Evolutionary conservation across 2,329 filamentous ascomycete species (phyloP).

Genomic region (Fusarium poae): DNA sequence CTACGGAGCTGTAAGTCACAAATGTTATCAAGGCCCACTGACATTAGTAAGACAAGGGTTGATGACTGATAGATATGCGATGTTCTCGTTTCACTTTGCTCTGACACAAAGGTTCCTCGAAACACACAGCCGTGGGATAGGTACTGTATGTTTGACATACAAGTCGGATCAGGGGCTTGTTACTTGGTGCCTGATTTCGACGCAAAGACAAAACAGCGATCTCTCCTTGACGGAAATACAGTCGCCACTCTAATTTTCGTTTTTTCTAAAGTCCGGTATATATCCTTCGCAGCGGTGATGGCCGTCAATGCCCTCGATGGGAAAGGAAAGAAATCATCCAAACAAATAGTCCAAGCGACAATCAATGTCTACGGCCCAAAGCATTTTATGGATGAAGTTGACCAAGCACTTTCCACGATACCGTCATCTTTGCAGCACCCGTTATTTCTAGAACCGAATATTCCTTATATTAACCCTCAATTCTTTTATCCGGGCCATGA

Average conservation of each 20-base stretch:
- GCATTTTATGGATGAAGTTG: neutral
- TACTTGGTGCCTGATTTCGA: fast-evolving
- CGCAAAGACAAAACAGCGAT: neutral
- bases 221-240: neutral
- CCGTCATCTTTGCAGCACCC: neutral
- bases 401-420: fast-evolving
- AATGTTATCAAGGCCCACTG: too few relatives aligned
- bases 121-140: neutral
- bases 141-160: neutral
- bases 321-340: neutral
- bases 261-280: fast-evolving
- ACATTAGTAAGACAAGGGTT: neutral
- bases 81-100: neutral
- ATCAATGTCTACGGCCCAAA: neutral
- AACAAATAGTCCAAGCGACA: neutral
- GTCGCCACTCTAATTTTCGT: fast-evolving
- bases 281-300: neutral
- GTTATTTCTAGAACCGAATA: fast-evolving
- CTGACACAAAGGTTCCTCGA: neutral
- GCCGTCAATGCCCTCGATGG: neutral
- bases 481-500: neutral
- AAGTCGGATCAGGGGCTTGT: neutral
- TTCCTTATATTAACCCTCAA: neutral
- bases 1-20: neutral
- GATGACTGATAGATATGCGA: neutral